A percentile compares a stretch with the other conserved stretches of the same genome.
Evolutionary conservation across 2,329 filamentous ascomycete species (phyloP).

Genomic region (Fusarium tupiense): DNA sequence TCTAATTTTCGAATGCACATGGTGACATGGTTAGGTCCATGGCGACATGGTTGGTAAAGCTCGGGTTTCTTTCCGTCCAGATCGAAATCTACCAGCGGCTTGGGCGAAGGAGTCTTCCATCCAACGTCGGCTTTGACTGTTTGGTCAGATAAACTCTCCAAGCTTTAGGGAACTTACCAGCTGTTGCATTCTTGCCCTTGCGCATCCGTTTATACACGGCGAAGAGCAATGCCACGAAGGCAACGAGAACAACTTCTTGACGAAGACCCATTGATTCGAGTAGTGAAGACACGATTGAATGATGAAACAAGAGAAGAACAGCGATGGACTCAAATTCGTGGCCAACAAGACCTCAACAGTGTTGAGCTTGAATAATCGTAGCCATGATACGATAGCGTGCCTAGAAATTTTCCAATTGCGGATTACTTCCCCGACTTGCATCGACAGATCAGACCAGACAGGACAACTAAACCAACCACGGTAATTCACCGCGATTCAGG

Average conservation of each 20-base stretch:
- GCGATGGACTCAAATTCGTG: neutral
- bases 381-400: neutral
- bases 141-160: neutral
- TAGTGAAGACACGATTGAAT: neutral
- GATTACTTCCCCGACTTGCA: neutral
- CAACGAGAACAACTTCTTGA: neutral
- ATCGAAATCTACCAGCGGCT: constrained; percentile 5
- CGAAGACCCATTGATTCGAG: neutral
- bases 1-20: constrained; percentile 33
- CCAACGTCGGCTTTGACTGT: neutral
- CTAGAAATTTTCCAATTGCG: constrained; percentile 1
- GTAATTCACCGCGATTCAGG: too few relatives aligned
- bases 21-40: constrained; percentile 26
- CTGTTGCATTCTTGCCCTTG: neutral
- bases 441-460: too few relatives aligned
- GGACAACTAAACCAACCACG: too few relatives aligned
- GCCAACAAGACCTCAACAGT: too few relatives aligned
- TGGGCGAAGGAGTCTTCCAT: constrained; percentile 12
- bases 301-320: neutral
- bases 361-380: too few relatives aligned
- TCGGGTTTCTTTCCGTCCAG: constrained; percentile 18
- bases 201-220: neutral
- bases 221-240: neutral
- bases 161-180: too few relatives aligned
- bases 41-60: constrained; percentile 29